Evolutionary conservation across 352 stramenopile genomes (phyloP), one percentile per base, ranked within the genome.

Genomic region (Phytophthora pseudosyringae): DNA sequence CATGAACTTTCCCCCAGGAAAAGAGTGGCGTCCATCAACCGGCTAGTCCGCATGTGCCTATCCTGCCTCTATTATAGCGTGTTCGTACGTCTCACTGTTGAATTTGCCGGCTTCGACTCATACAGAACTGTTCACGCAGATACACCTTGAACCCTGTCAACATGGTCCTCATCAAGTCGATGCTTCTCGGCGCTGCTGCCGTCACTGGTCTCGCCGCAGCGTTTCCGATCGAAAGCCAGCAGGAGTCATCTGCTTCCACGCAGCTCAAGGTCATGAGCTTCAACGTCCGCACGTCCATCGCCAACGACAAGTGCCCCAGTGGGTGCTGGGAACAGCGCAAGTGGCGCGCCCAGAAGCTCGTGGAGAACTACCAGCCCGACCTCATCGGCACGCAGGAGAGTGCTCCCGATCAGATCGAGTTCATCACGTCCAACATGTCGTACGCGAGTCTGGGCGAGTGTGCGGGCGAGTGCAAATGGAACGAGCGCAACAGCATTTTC

Each of bases 401-500:
- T 11, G 76, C 81, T 5, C 76, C 77, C 1, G 65, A 80, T 36
- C 81, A 90, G 33, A 84, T 73, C 38, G 31, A 52, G 36, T 88
- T 77, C 56, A 84, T 90, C 46, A 21, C 69, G 47, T 51, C 64
- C 0, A 61, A 73, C 1, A 67, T 88, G 49, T 58, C 64, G 41
- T 91, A 83, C 62, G 52, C 56, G 1, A 69, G 59, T 43, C 46
- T 84, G 18, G 83, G 83, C 35, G 77, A 89, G 29, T 91, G 80
- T 38, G 78, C 80, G 0, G 81, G 81, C 8, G 59, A 66, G 8
- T 91, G 83, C 55, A 33, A 72, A 16, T 65, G 50, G 55, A 89
- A 89, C 52, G 83, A 91, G 43, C 80, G 78, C 40, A 74, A 84
- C 63, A 85, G 68, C 55, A 88, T 91, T 64, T 90, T 90, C 65